phyloP scores from a whole-genome alignment of 2,329 filamentous ascomycete species.

The Fusarium marasasianum region DNA sequence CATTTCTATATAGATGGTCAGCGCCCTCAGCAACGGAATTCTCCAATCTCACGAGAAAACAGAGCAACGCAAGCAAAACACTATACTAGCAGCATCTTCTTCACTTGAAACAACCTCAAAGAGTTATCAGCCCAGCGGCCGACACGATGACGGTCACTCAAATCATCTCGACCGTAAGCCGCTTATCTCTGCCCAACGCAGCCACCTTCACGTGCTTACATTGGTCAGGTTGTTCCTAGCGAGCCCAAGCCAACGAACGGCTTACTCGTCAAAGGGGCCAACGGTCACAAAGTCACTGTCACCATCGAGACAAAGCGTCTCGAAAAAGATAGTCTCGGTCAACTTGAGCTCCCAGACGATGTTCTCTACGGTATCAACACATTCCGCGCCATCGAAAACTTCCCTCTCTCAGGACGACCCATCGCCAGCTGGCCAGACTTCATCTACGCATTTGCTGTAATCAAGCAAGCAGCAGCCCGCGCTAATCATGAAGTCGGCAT shows the following conservation, averaged over 20 bases:
- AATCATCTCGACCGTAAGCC: background rate
- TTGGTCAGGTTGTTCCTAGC: background rate
- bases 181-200: too few species aligned
- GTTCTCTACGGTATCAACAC: constrained; percentile 7
- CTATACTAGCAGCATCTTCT: background rate
- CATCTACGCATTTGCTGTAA: background rate
- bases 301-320: background rate
- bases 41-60: background rate
- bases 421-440: constrained; percentile 1
- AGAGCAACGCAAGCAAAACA: background rate
- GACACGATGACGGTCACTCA: background rate
- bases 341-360: background rate
- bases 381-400: constrained; percentile 4
- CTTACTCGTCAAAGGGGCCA: background rate
- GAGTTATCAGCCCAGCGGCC: background rate
- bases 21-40: background rate
- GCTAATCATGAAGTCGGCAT: background rate
- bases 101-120: background rate
- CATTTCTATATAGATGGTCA: background rate
- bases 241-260: background rate
- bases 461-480: constrained; percentile 6
- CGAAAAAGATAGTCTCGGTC: constrained; percentile 1
- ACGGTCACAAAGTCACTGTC: background rate
- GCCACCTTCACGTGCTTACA: background rate
- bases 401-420: background rate